These are phyloP conservation scores for Malbranchea zuffiana DNA, from an alignment of 2,329 filamentous ascomycete species.

Conservation along the genomic window DNA sequence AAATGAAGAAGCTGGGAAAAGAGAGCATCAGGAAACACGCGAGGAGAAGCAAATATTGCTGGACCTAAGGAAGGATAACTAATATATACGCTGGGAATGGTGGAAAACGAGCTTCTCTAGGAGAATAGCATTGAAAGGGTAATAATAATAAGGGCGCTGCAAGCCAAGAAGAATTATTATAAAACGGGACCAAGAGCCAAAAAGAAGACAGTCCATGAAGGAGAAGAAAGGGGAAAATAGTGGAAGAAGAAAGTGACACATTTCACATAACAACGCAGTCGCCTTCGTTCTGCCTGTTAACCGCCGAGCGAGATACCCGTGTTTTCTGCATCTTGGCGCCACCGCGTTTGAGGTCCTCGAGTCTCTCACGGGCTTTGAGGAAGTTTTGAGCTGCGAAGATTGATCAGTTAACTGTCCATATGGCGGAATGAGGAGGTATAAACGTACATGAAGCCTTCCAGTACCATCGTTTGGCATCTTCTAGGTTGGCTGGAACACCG, in stretches of 20 bases:
- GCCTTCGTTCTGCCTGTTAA: conserved; percentile 74
- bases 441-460: conserved; percentile 88
- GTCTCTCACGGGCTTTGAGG: conserved; percentile 78
- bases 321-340: conserved; percentile 63
- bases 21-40: too few relatives aligned
- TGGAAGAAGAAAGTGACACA: not conserved
- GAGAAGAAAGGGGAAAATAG: too few relatives aligned
- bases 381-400: conserved; percentile 68
- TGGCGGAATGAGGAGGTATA: conserved; percentile 5
- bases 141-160: too few relatives aligned
- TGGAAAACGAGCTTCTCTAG: too few relatives aligned
- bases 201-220: too few relatives aligned
- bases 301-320: conserved; percentile 69
- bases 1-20: too few relatives aligned
- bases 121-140: too few relatives aligned
- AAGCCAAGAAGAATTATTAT: too few relatives aligned
- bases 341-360: conserved; percentile 80
- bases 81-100: too few relatives aligned
- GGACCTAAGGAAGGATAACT: too few relatives aligned
- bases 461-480: conserved; percentile 97
- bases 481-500: conserved; percentile 70
- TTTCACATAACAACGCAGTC: conserved; percentile 75
- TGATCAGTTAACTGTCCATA: conserved; percentile 2
- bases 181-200: too few relatives aligned
- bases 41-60: too few relatives aligned